A percentile compares a stretch with the other conserved stretches of the same genome.
phyloP scores from a whole-genome alignment of 106 monocot species.

The Dioscorea alata region DNA sequence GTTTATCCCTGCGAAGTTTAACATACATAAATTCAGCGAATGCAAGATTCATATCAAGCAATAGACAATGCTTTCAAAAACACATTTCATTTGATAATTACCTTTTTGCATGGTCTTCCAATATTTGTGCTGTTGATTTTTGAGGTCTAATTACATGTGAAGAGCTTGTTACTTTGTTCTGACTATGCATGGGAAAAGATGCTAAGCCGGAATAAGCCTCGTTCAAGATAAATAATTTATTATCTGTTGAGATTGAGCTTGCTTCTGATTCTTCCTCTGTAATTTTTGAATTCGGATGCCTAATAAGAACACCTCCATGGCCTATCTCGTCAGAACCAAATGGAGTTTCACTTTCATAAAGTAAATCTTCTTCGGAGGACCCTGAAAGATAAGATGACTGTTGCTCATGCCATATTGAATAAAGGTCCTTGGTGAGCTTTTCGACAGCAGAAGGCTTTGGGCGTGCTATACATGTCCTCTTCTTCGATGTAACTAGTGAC shows the following conservation, averaged over 20 bases:
- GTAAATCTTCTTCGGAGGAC: constrained; percentile 59
- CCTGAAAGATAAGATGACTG: constrained; percentile 61
- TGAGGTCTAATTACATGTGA: constrained; percentile 23
- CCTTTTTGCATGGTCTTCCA: constrained; percentile 48
- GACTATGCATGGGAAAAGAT: constrained; percentile 35
- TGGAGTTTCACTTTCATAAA: constrained; percentile 53
- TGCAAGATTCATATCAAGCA: neutral
- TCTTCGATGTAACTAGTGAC: constrained; percentile 68
- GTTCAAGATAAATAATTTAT: constrained; percentile 21
- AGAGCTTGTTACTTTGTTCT: constrained; percentile 23
- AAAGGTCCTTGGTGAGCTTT: constrained; percentile 80
- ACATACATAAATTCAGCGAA: neutral
- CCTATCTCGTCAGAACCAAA: constrained; percentile 73
- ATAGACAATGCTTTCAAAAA: neutral
- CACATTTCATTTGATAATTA: neutral
- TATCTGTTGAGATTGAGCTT: constrained; percentile 69
- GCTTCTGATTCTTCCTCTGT: constrained; percentile 95
- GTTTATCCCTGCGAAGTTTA: constrained; percentile 35
- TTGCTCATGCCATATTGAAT: constrained; percentile 70
- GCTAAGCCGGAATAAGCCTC: constrained; percentile 35
- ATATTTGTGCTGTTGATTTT: constrained; percentile 14
- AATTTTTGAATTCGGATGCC: constrained; percentile 41
- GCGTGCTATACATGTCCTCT: constrained; percentile 42
- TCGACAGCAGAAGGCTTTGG: constrained; percentile 71
- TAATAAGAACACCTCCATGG: constrained; percentile 81